phyloP scores from a whole-genome alignment of 495 filamentous ascomycete genomes.

The Saxophila tyrrhenica region DNA sequence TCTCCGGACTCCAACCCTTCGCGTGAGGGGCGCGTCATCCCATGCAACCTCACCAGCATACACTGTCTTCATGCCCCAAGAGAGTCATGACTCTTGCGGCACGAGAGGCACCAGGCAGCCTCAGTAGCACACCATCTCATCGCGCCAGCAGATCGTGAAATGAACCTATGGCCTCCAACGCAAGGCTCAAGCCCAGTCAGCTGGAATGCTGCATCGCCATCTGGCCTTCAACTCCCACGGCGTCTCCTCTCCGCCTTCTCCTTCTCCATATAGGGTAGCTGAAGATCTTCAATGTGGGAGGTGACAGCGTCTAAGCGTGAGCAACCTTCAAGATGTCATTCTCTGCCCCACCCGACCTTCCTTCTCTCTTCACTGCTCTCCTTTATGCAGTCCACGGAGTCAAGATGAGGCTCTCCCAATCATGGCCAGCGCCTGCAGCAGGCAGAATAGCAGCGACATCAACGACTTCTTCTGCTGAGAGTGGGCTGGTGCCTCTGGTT shows the following conservation, averaged over 20 bases:
- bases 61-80: too few relatives aligned
- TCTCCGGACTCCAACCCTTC: too few relatives aligned
- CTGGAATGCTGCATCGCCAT: background rate
- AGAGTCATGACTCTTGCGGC: too few relatives aligned
- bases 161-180: too few relatives aligned
- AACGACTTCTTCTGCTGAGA: background rate
- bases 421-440: background rate
- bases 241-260: background rate
- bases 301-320: background rate
- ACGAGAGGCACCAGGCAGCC: too few relatives aligned
- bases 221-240: background rate
- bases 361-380: background rate
- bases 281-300: background rate
- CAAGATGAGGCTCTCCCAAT: background rate
- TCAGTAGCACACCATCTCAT: too few relatives aligned
- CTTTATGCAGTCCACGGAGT: background rate
- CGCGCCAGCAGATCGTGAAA: too few relatives aligned
- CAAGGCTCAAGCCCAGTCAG: too few relatives aligned
- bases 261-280: background rate
- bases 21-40: too few relatives aligned
- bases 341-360: background rate
- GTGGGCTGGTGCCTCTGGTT: constrained; percentile 27
- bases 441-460: background rate
- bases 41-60: too few relatives aligned
- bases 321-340: background rate